Evolutionary conservation across 345 rosid species (phyloP).

Genomic region (Arabis alpina): DNA sequence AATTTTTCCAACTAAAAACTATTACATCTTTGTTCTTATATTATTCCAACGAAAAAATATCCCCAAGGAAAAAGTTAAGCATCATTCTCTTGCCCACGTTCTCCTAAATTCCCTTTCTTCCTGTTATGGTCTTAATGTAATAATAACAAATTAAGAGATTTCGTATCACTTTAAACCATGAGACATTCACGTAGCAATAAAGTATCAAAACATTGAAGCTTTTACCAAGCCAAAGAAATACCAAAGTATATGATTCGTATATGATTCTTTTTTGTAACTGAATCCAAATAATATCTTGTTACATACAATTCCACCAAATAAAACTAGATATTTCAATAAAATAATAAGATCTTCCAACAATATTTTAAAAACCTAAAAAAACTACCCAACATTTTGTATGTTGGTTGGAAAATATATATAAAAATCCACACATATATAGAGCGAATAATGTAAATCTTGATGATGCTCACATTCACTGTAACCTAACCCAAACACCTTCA

Average conservation of each 20-base stretch:
- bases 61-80: slow-evolving; percentile 12
- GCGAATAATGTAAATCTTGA: neutral
- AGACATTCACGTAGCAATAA: slow-evolving; percentile 25
- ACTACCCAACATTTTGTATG: neutral
- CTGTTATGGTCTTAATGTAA: neutral
- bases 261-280: neutral
- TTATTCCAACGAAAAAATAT: too few relatives aligned
- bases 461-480: slow-evolving; percentile 23
- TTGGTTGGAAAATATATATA: slow-evolving; percentile 10
- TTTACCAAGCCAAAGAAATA: slow-evolving; percentile 11
- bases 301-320: slow-evolving; percentile 1
- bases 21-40: too few relatives aligned
- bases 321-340: neutral
- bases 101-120: neutral
- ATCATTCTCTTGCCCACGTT: slow-evolving; percentile 16
- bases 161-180: slow-evolving; percentile 16
- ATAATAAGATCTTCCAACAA: neutral
- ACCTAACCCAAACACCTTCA: slow-evolving; percentile 67
- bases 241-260: slow-evolving; percentile 33
- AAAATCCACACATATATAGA: slow-evolving; percentile 18
- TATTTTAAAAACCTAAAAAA: neutral
- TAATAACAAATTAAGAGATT: neutral
- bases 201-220: slow-evolving; percentile 10
- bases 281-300: neutral
- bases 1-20: neutral